A percentile compares a stretch with the other conserved stretches of the same genome.
Evolutionary conservation across 345 rosid genomes (phyloP).

Genomic region (Turritis glabra): DNA sequence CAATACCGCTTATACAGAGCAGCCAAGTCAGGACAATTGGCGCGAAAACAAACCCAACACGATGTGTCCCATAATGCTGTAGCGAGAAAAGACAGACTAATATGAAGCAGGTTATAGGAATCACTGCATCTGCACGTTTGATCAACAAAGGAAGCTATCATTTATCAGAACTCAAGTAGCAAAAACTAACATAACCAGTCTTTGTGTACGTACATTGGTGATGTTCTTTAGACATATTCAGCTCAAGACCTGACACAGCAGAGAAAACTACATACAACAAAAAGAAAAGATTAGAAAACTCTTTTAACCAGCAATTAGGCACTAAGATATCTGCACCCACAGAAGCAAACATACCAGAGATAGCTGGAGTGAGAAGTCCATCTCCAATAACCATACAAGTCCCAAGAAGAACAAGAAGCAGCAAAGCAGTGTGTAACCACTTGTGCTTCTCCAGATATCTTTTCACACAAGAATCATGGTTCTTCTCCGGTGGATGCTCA

Average conservation of each 20-base stretch:
- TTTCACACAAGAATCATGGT: conserved; percentile 63
- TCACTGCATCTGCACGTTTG: conserved; percentile 75
- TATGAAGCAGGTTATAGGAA: conserved; percentile 97
- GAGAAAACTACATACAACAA: conserved; percentile 67
- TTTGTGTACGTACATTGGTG: conserved; percentile 70
- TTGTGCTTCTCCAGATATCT: conserved; percentile 77
- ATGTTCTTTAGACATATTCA: conserved; percentile 87
- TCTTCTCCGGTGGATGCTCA: conserved; percentile 73
- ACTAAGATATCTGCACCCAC: not conserved
- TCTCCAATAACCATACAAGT: conserved; percentile 99
- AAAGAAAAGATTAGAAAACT: not conserved
- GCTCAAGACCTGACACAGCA: conserved; percentile 96
- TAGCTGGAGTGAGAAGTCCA: conserved; percentile 96
- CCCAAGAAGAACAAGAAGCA: conserved; percentile 93
- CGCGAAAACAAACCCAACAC: conserved; percentile 88
- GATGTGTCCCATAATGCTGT: conserved; percentile 97
- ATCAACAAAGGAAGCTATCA: conserved; percentile 23
- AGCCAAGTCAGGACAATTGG: conserved; percentile 87
- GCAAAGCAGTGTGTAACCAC: conserved; percentile 82
- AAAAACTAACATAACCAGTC: conserved; percentile 22
- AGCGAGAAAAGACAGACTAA: conserved; percentile 93
- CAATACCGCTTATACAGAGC: conserved; percentile 86
- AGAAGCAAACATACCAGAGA: conserved; percentile 63
- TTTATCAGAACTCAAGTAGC: conserved; percentile 20
- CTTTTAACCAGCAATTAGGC: not conserved